Conservation (phyloP, 495 filamentous ascomycete genomes). For the Aspergillus affinis region DNA sequence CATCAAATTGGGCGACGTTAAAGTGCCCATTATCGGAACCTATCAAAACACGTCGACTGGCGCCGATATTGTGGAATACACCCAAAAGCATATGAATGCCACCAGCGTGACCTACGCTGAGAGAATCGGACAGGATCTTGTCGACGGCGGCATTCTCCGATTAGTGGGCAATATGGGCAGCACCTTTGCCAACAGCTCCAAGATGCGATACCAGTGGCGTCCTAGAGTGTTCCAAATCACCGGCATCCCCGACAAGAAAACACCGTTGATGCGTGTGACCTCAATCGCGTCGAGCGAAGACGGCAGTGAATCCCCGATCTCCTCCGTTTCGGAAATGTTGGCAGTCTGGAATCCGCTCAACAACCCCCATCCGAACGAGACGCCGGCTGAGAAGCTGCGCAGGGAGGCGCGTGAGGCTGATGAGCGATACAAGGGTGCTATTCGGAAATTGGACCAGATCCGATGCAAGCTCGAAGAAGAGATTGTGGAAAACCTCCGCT, state of each 20-base stretch:
- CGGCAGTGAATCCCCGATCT: conserved; percentile 68
- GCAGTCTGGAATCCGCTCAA: conserved; percentile 88
- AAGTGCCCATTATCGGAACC: conserved; percentile 91
- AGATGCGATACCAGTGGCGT: conserved; percentile 96
- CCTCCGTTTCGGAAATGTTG: conserved; percentile 82
- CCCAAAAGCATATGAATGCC: conserved; percentile 83
- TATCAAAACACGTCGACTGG: conserved; percentile 91
- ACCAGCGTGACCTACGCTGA: conserved; percentile 86
- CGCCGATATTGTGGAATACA: conserved; percentile 89
- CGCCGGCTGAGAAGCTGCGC: conserved; percentile 78
- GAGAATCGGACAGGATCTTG: conserved; percentile 88
- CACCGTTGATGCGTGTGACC: conserved; percentile 64
- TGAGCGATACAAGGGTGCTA: conserved; percentile 83
- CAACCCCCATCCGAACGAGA: conserved; percentile 88
- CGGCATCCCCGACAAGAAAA: conserved; percentile 86
- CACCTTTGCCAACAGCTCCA: conserved; percentile 94
- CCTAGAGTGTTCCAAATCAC: conserved; percentile 85
- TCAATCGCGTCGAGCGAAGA: conserved; percentile 60
- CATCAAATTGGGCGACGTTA: conserved; percentile 83
- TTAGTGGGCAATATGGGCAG: conserved; percentile 92
- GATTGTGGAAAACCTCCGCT: conserved; percentile 86
- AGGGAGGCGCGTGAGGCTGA: conserved; percentile 90
- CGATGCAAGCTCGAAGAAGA: conserved; percentile 93
- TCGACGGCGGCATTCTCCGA: conserved; percentile 81
- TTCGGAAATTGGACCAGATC: conserved; percentile 83